phyloP scores from a whole-genome alignment of 2,329 filamentous ascomycete genomes.

The Cladophialophora psammophila region DNA sequence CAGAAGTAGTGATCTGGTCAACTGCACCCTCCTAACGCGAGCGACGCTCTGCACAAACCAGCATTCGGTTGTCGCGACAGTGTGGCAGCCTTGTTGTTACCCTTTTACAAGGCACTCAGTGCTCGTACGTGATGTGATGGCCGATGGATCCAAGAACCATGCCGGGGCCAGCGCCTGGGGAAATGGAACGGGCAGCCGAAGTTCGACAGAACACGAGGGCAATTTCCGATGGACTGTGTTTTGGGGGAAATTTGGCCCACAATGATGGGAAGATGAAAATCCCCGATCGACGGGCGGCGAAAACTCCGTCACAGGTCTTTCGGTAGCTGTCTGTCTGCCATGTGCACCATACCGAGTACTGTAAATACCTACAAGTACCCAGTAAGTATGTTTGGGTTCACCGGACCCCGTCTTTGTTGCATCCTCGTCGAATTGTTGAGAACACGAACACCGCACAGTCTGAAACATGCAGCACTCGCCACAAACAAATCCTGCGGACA shows the following conservation, averaged over 20 bases:
- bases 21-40: not conserved
- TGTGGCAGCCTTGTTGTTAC: not conserved
- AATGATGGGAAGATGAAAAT: constrained; percentile 14
- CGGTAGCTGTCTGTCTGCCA: not conserved
- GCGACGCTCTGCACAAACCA: not conserved
- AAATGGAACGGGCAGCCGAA: constrained; percentile 5
- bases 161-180: constrained; percentile 3
- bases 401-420: not conserved
- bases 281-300: not conserved
- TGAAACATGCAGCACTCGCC: constrained; percentile 9
- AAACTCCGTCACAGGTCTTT: not conserved
- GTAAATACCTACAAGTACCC: too few species aligned
- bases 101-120: not conserved
- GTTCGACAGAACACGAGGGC: constrained; percentile 12
- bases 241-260: constrained; percentile 19
- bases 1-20: not conserved
- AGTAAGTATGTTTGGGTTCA: too few species aligned
- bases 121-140: constrained; percentile 6
- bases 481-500: constrained; percentile 6
- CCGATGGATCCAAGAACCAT: not conserved
- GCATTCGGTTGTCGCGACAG: not conserved
- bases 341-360: not conserved
- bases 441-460: not conserved
- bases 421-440: constrained; percentile 1
- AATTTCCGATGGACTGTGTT: constrained; percentile 19